These are phyloP conservation scores for Goffeauzyma gilvescens DNA, from an alignment of 768 basidiomycete genomes.

Conservation along the genomic window DNA sequence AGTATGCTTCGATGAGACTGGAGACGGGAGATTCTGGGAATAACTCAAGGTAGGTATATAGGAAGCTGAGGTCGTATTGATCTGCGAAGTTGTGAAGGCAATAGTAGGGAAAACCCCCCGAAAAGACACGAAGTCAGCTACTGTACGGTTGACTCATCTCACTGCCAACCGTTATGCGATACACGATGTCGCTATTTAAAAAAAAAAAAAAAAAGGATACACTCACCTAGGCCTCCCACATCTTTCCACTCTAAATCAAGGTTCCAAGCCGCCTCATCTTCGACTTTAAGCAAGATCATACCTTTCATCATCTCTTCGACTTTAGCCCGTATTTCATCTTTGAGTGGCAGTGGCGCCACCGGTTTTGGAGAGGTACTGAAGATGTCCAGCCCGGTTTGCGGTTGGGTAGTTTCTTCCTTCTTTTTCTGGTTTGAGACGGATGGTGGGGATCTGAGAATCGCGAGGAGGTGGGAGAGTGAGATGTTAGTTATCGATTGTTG, in stretches of 20 bases:
- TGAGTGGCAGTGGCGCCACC: conserved; percentile 13
- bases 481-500: no score
- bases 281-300: conserved; percentile 52
- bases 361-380: not conserved
- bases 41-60: conserved; percentile 45
- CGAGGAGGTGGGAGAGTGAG: no score
- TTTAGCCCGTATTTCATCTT: conserved; percentile 38
- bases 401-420: not conserved
- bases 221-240: conserved; percentile 46
- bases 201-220: no score
- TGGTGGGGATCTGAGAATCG: not conserved
- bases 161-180: no score
- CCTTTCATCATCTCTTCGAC: conserved; percentile 57
- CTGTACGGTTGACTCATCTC: no score
- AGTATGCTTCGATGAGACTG: conserved; percentile 47
- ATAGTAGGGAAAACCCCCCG: no score
- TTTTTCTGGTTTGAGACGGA: not conserved
- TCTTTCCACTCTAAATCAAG: conserved; percentile 58
- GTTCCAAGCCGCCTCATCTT: conserved; percentile 67
- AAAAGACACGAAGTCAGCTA: no score
- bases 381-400: no score
- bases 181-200: no score
- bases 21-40: conserved; percentile 48
- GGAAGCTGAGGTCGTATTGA: conserved; percentile 41
- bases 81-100: conserved; percentile 35